Base-by-base conservation (phyloP, 768 basidiomycete genomes). In the Austroboletus festivus region DNA sequence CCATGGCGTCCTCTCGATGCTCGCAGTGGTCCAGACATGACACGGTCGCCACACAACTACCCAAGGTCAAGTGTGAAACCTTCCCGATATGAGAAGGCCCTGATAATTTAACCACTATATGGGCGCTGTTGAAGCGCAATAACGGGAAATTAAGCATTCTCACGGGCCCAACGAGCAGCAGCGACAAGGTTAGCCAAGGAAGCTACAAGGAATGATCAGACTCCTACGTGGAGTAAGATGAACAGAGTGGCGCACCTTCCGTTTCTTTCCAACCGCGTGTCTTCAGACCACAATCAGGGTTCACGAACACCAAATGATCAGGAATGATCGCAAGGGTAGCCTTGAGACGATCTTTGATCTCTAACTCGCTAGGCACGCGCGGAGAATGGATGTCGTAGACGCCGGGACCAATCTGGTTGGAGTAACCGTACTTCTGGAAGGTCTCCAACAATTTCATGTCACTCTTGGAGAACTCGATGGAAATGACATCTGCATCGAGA, bases 351-450 rank as follows among this genome's bases (percentile, higher is more conserved):
- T 94, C 86, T 76, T 85, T 87, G 75, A 98, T 93, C 77, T 99
- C 96, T 69, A 93, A 80, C 61, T 85, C 82, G 51, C 83, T 75
- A 38, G 96, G 96, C 55, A 99, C 90, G 82, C 96, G 93, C 54
- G 96, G 96, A 60, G 94, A 97, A 79, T 98, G 96, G 74, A 99
- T 96, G 70, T 97, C 94, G 68, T 96, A 96, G 65, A 96, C 92
- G 80, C 93, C 95, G 18, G 95, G 95, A 50, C 95, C 93, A 66
- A 98, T 97, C 75, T 91, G 85, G 79, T 93, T 95, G 48, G 90
- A 88, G 80, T 98, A 98, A 38, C 89, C 89, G 71, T 91, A 89
- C 51, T 87, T 77, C 79, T 90, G 85, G 88, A 98, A 99, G 61
- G 92, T 93, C 54, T 83, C 81, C 63, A 99, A 76, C 52, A 99